phyloP scores from a whole-genome alignment of 768 basidiomycete genomes.

The Kwoniella dendrophila region DNA sequence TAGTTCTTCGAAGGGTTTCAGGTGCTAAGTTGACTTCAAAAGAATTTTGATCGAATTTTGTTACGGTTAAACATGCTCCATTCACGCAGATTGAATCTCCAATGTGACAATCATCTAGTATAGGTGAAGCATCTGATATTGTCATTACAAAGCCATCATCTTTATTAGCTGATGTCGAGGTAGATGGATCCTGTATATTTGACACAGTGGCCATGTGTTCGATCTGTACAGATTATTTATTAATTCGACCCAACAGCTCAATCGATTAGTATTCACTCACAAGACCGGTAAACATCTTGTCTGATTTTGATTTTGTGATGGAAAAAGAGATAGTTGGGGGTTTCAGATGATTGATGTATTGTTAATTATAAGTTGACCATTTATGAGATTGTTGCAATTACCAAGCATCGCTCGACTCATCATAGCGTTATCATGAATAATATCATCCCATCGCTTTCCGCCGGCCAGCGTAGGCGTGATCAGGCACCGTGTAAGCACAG shows the following conservation, averaged over 20 bases:
- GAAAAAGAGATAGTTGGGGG: too few relatives aligned
- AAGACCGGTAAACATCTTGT: conserved; percentile 52
- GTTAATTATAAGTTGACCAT: too few relatives aligned
- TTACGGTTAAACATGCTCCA: conserved; percentile 87
- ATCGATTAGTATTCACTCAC: conserved; percentile 26
- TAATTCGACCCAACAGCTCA: too few relatives aligned
- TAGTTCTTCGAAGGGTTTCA: conserved; percentile 87
- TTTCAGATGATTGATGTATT: too few relatives aligned
- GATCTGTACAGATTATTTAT: conserved; percentile 62
- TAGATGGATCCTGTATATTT: conserved; percentile 32
- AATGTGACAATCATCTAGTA: conserved; percentile 83
- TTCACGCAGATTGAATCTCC: conserved; percentile 74
- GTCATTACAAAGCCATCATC: conserved; percentile 73
- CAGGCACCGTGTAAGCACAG: too few relatives aligned
- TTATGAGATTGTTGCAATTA: too few relatives aligned
- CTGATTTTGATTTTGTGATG: not conserved
- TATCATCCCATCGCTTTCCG: too few relatives aligned
- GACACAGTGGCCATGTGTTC: conserved; percentile 75
- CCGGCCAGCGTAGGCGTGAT: too few relatives aligned
- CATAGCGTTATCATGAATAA: too few relatives aligned
- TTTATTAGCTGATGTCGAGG: conserved; percentile 44
- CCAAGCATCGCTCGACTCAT: too few relatives aligned
- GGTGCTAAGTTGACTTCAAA: conserved; percentile 96
- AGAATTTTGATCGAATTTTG: conserved; percentile 73
- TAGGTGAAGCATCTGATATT: conserved; percentile 69